Evolutionary conservation across 2,329 filamentous ascomycete species (phyloP).

Genomic region (Drechslera avenae): DNA sequence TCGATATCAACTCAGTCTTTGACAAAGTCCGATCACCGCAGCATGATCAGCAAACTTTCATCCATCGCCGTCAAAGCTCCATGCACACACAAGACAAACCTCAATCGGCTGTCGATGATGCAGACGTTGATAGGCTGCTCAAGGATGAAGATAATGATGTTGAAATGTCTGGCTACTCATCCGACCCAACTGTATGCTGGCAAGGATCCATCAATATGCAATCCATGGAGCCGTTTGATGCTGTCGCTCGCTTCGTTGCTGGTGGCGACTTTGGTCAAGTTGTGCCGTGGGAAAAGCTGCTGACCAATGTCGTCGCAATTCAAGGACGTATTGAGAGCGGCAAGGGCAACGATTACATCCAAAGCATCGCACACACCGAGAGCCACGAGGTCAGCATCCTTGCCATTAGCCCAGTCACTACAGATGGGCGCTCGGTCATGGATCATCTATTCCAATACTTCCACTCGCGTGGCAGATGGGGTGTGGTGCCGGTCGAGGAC

Average conservation of each 20-base stretch:
- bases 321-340: constrained; percentile 80
- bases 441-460: constrained; percentile 88
- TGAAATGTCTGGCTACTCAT: constrained; percentile 76
- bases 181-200: constrained; percentile 69
- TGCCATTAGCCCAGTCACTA: constrained; percentile 67
- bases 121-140: constrained; percentile 87
- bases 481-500: constrained; percentile 68
- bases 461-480: constrained; percentile 77
- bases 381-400: constrained; percentile 85
- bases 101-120: constrained; percentile 71
- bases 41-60: constrained; percentile 53
- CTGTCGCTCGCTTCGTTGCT: constrained; percentile 80
- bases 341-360: constrained; percentile 89
- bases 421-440: constrained; percentile 65
- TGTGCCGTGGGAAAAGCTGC: constrained; percentile 74
- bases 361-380: constrained; percentile 79
- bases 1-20: constrained; percentile 87
- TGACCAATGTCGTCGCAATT: constrained; percentile 72
- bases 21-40: constrained; percentile 79
- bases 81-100: constrained; percentile 50
- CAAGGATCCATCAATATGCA: constrained; percentile 65
- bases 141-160: constrained; percentile 79
- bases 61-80: constrained; percentile 58
- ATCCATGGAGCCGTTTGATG: constrained; percentile 74
- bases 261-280: constrained; percentile 75